Conservation (phyloP, 2,329 filamentous ascomycete genomes). For the Xylariales sp. region DNA sequence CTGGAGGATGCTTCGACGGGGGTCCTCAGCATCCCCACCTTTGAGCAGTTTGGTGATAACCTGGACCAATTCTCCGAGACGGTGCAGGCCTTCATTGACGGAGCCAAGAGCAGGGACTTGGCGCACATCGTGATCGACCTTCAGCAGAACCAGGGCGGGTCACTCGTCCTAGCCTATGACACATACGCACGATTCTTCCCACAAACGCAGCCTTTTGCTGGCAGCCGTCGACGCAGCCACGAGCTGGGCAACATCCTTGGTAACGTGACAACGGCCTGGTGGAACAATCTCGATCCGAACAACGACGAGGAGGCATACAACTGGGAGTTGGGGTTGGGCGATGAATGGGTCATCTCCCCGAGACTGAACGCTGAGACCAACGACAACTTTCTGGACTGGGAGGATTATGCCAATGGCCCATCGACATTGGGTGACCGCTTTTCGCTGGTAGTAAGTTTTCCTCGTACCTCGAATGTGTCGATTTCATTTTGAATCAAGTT, state of each 20-base stretch:
- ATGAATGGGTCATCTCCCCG: slow-evolving; percentile 17
- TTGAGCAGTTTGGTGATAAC: slow-evolving; percentile 21
- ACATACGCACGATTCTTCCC: slow-evolving; percentile 18
- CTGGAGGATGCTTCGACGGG: slow-evolving; percentile 19
- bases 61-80: slow-evolving; percentile 24
- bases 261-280: slow-evolving; percentile 7
- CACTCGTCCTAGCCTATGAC: slow-evolving; percentile 12
- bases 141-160: slow-evolving; percentile 15
- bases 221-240: slow-evolving; percentile 14
- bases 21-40: slow-evolving; percentile 34
- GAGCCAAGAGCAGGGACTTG: slow-evolving; percentile 1
- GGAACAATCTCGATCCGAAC: slow-evolving; percentile 1
- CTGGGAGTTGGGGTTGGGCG: slow-evolving; percentile 4
- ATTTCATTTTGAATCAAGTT: no score
- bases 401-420: slow-evolving; percentile 12
- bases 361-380: slow-evolving; percentile 16
- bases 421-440: slow-evolving; percentile 11
- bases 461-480: no score
- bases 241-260: slow-evolving; percentile 13
- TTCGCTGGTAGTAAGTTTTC: slow-evolving; percentile 10
- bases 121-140: slow-evolving; percentile 17
- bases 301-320: slow-evolving; percentile 5
- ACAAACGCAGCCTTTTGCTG: slow-evolving; percentile 12
- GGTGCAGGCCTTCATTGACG: slow-evolving; percentile 21
- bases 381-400: slow-evolving; percentile 15